These are phyloP conservation scores for Colletotrichum chlorophyti DNA, from an alignment of 2,329 filamentous ascomycete genomes.

Conservation along the genomic window DNA sequence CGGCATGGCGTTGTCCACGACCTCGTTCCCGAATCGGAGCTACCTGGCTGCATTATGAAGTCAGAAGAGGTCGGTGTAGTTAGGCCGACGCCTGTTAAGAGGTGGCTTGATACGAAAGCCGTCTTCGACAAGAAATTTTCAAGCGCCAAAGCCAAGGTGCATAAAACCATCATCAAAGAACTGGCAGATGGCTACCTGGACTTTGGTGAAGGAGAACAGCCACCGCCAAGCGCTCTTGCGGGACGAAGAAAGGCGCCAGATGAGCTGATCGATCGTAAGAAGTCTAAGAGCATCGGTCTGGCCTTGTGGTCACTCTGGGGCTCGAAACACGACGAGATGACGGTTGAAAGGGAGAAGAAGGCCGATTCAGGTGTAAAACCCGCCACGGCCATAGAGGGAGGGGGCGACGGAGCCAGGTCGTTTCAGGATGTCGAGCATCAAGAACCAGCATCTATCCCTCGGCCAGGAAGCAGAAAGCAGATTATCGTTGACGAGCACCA, in stretches of 20 bases:
- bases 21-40: constrained; percentile 67
- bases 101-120: constrained; percentile 80
- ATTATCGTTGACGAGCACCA: constrained; percentile 60
- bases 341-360: constrained; percentile 65
- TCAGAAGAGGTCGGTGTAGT: constrained; percentile 76
- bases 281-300: constrained; percentile 75
- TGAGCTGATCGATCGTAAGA: constrained; percentile 58
- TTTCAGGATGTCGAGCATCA: constrained; percentile 49
- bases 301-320: constrained; percentile 88
- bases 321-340: constrained; percentile 84
- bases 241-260: constrained; percentile 65
- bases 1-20: constrained; percentile 77
- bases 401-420: constrained; percentile 51
- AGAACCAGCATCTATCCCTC: constrained; percentile 38
- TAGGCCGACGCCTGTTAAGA: constrained; percentile 79
- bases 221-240: constrained; percentile 84
- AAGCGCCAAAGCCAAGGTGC: constrained; percentile 72
- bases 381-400: constrained; percentile 21
- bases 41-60: constrained; percentile 70
- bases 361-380: constrained; percentile 42
- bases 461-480: constrained; percentile 51
- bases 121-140: constrained; percentile 78
- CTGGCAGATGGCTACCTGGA: constrained; percentile 74
- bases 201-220: constrained; percentile 74
- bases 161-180: constrained; percentile 76